Evolutionary conservation across 176 grass and related monocot species (phyloP).

Genomic region (Aegilops speltoides): DNA sequence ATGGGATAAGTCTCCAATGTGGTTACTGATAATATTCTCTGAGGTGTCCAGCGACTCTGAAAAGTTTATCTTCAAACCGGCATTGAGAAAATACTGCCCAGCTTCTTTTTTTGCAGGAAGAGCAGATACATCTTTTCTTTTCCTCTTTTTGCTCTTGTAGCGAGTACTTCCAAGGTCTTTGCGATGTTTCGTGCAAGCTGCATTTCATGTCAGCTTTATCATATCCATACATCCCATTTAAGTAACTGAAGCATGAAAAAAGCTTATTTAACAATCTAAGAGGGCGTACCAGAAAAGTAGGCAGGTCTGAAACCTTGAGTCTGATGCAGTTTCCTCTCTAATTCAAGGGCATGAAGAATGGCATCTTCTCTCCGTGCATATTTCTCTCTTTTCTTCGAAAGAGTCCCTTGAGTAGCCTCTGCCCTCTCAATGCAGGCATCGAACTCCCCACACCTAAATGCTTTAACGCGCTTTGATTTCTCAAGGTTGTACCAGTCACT

Average conservation of each 20-base stretch:
- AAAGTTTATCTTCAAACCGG: constrained; percentile 56
- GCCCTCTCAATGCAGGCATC: constrained; percentile 99
- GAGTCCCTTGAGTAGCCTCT: constrained; percentile 85
- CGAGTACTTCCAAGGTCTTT: constrained; percentile 68
- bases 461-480: constrained; percentile 98
- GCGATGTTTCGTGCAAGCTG: constrained; percentile 50
- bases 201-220: constrained; percentile 44
- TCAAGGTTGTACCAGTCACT: constrained; percentile 99
- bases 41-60: constrained; percentile 23
- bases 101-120: constrained; percentile 39
- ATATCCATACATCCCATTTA: constrained; percentile 31
- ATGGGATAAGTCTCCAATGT: constrained; percentile 46
- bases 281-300: constrained; percentile 43
- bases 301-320: constrained; percentile 44
- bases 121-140: constrained; percentile 49
- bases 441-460: constrained; percentile 97
- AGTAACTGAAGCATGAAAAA: constrained; percentile 20
- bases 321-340: constrained; percentile 79
- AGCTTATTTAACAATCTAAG: constrained; percentile 34
- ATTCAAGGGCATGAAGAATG: constrained; percentile 95
- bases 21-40: constrained; percentile 35
- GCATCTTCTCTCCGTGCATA: constrained; percentile 98
- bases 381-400: constrained; percentile 97
- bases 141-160: constrained; percentile 78
- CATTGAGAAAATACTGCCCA: constrained; percentile 43